Base-by-base conservation (phyloP, 495 filamentous ascomycete species). In the Neurospora tetrasperma region DNA sequence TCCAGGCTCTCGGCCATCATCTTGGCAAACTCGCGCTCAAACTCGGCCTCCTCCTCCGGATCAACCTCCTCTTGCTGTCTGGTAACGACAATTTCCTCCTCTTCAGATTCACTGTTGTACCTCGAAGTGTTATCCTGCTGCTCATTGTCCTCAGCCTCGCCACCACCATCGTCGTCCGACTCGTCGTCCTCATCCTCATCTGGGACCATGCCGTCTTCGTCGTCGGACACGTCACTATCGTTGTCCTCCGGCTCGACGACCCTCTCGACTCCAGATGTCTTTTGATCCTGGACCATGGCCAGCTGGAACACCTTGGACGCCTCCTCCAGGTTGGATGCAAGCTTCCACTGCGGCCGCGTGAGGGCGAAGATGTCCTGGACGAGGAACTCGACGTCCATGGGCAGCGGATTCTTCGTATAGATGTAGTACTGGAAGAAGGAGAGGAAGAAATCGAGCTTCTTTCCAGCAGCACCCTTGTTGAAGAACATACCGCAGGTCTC, bases 381-480 rank as follows among this genome's bases (percentile, higher is more conserved):
- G 54, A 97, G 90, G 82, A 98, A 99, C 74, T 99, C 96, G 70
- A 98, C 90, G 77, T 98, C 96, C 94, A 98, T 97, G 3, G 96
- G 96, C 54, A 97, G 80, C 3, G 92, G 86, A 12, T 96, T 92
- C 81, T 99, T 99, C n/a, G 91, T 92, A 77, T 90, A 89, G 73
- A 97, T 91, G 84, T 99, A 99, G 79, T 97, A 98, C 88, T 94
- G 96, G 80, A 98, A 94, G 82, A 98, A 99, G 0, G 91, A 95
- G 70, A 99, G 86, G 85, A 98, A 99, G 82, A 97, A 98, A 78
- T 99, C 96, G 18, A 99, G 88, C 84, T 98, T 99, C 85, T 97
- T 98, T 79, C 94, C 96, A 1, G 94, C 90, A 42, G 90, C 89
- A 6, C 96, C 96, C 71, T 94, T 91, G 81, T 98, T 94, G 78